Conservation (phyloP, 352 stramenopile species). For the Phytophthora lateralis region DNA sequence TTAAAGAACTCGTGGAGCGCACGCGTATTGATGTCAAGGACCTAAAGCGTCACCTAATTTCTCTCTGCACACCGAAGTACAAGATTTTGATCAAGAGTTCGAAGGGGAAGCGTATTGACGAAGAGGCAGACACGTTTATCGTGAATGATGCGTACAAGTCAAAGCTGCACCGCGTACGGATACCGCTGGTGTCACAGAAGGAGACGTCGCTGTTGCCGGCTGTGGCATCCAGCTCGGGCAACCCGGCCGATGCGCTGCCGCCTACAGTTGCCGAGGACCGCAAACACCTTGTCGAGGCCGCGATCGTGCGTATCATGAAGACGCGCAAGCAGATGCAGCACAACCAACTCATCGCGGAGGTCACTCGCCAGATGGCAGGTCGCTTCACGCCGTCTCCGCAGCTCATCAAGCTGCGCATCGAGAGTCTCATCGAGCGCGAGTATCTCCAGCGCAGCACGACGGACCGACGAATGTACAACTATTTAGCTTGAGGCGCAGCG, state of each 20-base stretch:
- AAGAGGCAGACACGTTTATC: conserved; percentile 93
- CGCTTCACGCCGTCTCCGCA: conserved; percentile 94
- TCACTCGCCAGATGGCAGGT: conserved; percentile 85
- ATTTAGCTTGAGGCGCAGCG: conserved; percentile 91
- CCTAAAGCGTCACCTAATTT: conserved; percentile 96
- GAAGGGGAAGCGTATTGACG: conserved; percentile 96
- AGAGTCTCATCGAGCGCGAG: conserved; percentile 99
- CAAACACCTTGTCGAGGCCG: conserved; percentile 94
- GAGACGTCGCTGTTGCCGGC: conserved; percentile 65
- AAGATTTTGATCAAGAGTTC: conserved; percentile 97
- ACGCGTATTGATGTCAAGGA: conserved; percentile 91
- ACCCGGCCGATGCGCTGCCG: conserved; percentile 77
- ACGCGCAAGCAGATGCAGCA: conserved; percentile 92
- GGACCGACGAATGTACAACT: conserved; percentile 96
- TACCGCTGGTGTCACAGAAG: conserved; percentile 86
- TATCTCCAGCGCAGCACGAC: conserved; percentile 96
- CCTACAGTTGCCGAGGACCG: conserved; percentile 95
- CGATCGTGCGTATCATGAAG: conserved; percentile 97
- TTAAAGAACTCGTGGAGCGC: conserved; percentile 90
- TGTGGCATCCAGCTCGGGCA: conserved; percentile 36
- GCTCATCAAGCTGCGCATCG: conserved; percentile 98
- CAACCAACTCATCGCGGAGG: conserved; percentile 91
- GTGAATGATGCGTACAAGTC: conserved; percentile 96
- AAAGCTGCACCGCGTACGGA: conserved; percentile 90
- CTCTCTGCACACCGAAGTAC: conserved; percentile 97